Conservation (phyloP, 2,329 filamentous ascomycete species). For the Xylaria sp. region DNA sequence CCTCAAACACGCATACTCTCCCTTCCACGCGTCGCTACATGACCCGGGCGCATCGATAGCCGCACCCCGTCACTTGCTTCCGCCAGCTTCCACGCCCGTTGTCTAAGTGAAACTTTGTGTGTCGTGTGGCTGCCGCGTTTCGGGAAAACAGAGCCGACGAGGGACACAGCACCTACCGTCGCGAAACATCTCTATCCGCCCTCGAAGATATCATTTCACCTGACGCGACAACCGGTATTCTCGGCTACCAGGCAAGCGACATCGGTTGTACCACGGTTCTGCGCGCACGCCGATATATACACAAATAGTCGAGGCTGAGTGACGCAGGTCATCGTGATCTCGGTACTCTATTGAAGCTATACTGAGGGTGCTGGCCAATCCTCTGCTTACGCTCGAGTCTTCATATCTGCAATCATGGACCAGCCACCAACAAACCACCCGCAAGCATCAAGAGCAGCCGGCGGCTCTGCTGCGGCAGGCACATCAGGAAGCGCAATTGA, state of each 20-base stretch:
- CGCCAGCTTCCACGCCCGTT: constrained; percentile 6
- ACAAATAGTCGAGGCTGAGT: constrained; percentile 15
- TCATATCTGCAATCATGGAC: constrained; percentile 53
- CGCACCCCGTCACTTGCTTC: constrained; percentile 18
- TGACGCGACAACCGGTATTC: not conserved
- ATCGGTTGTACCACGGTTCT: constrained; percentile 14
- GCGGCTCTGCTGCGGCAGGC: constrained; percentile 27
- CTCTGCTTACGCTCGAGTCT: constrained; percentile 5
- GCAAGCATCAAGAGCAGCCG: constrained; percentile 50
- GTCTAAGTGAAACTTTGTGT: constrained; percentile 26
- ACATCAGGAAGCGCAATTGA: constrained; percentile 42
- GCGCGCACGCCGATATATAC: constrained; percentile 12
- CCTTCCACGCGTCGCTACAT: constrained; percentile 8
- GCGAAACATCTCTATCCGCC: constrained; percentile 9
- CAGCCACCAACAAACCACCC: constrained; percentile 60
- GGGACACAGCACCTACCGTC: constrained; percentile 19
- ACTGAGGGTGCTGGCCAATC: constrained; percentile 1
- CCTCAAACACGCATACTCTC: constrained; percentile 17
- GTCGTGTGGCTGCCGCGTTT: constrained; percentile 13
- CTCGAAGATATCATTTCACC: constrained; percentile 5
- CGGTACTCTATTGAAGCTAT: constrained; percentile 7
- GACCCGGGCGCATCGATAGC: constrained; percentile 20
- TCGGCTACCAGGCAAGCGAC: constrained; percentile 9
- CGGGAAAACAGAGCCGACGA: constrained; percentile 6
- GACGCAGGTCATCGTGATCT: constrained; percentile 20